These are phyloP conservation scores for Leishmania major DNA, from an alignment of 208 protist species.

Conservation along the genomic window DNA sequence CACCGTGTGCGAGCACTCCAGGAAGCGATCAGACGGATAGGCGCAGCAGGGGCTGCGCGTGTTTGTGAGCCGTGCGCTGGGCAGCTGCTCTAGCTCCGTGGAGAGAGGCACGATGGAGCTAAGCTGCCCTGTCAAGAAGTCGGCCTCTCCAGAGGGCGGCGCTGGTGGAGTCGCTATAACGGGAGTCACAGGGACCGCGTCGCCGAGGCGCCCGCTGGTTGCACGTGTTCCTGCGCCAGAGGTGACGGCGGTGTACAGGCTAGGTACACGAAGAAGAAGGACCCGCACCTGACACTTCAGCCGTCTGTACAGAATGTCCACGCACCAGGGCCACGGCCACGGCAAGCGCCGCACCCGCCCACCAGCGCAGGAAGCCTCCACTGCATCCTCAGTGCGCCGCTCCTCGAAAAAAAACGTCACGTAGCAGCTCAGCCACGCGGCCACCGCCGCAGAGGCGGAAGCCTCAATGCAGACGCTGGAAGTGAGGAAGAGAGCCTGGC, in stretches of 20 bases:
- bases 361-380: neutral
- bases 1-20: conserved; percentile 17
- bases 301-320: neutral
- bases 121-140: neutral
- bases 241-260: conserved; percentile 9
- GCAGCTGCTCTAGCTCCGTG: neutral
- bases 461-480: conserved; percentile 12
- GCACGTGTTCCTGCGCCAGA: neutral
- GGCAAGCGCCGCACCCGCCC: neutral
- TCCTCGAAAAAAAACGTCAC: neutral
- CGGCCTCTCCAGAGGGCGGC: neutral
- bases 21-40: conserved; percentile 28
- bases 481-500: conserved; percentile 25
- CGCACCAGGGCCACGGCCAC: conserved; percentile 5
- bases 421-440: conserved; percentile 23
- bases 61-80: conserved; percentile 5
- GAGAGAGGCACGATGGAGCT: conserved; percentile 2
- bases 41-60: neutral
- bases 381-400: neutral
- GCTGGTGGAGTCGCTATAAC: neutral
- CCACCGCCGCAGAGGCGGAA: conserved; percentile 19
- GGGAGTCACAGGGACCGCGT: neutral
- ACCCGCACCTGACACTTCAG: conserved; percentile 11
- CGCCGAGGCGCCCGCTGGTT: neutral
- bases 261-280: conserved; percentile 20